phyloP scores from a whole-genome alignment of 2,329 filamentous ascomycete species.

The Trichophyton rubrum region DNA sequence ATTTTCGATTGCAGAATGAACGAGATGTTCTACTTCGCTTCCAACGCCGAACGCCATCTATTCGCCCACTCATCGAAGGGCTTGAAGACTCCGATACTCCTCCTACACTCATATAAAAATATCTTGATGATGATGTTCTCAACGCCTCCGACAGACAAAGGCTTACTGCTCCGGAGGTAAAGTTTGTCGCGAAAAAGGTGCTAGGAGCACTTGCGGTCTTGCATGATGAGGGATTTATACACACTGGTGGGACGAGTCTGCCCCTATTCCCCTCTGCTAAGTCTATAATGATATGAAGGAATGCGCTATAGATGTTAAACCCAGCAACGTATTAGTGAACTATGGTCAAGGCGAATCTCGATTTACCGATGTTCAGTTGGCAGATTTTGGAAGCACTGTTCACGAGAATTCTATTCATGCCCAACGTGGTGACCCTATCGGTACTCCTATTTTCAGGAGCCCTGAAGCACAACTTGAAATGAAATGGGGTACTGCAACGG shows the following conservation, averaged over 20 bases:
- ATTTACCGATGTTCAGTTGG: constrained; percentile 15
- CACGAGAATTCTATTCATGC: constrained; percentile 10
- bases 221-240: constrained; percentile 14
- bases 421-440: constrained; percentile 10
- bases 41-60: constrained; percentile 13
- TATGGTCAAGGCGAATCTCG: constrained; percentile 6
- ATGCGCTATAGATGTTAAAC: constrained; percentile 13
- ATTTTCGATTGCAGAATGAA: constrained; percentile 19
- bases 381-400: constrained; percentile 14
- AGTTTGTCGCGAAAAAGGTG: constrained; percentile 13
- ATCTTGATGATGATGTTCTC: constrained; percentile 15
- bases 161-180: constrained; percentile 13
- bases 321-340: constrained; percentile 17
- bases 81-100: constrained; percentile 12
- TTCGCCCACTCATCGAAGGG: constrained; percentile 19
- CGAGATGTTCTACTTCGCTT: constrained; percentile 12
- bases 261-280: not conserved
- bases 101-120: constrained; percentile 13
- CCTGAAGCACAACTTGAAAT: constrained; percentile 14
- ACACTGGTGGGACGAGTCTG: constrained; percentile 12
- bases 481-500: constrained; percentile 17
- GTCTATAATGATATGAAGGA: no score
- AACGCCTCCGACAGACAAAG: constrained; percentile 7
- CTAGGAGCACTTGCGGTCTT: constrained; percentile 12
- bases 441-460: constrained; percentile 14